These are phyloP conservation scores for Bacterosira constricta DNA, from an alignment of 108 stramenopile species.

Conservation along the genomic window DNA sequence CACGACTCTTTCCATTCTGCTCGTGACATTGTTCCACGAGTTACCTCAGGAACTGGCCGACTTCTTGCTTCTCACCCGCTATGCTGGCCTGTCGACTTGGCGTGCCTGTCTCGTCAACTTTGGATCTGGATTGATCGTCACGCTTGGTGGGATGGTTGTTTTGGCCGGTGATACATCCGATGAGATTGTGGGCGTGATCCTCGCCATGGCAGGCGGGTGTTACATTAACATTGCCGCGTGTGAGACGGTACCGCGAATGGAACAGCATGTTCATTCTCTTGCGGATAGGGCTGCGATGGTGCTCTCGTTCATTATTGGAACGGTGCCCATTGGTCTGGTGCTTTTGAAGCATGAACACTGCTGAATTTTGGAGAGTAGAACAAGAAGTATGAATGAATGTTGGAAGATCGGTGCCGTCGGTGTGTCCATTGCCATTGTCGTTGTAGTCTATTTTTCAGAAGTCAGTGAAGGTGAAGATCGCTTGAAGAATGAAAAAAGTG, in stretches of 20 bases:
- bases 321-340: slow-evolving; percentile 78
- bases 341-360: slow-evolving; percentile 89
- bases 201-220: slow-evolving; percentile 76
- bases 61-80: slow-evolving; percentile 71
- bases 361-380: no score
- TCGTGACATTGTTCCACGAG: slow-evolving; percentile 78
- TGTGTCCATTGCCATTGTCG: no score
- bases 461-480: no score
- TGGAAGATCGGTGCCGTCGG: no score
- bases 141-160: slow-evolving; percentile 67
- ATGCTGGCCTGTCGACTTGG: slow-evolving; percentile 52
- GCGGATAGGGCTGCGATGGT: slow-evolving; percentile 42
- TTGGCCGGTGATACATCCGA: slow-evolving; percentile 48
- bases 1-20: slow-evolving; percentile 53
- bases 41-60: slow-evolving; percentile 85
- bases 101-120: slow-evolving; percentile 72
- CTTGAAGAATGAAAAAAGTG: no score
- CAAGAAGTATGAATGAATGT: no score
- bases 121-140: slow-evolving; percentile 61
- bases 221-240: slow-evolving; percentile 70
- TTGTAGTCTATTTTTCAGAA: no score
- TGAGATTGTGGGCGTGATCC: slow-evolving; percentile 58
- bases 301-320: slow-evolving; percentile 63
- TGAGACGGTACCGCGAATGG: slow-evolving; percentile 65
- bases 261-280: slow-evolving; percentile 8